Evolutionary conservation across 140 eudicot species (phyloP).

Genomic region (Stevia rebaudiana): DNA sequence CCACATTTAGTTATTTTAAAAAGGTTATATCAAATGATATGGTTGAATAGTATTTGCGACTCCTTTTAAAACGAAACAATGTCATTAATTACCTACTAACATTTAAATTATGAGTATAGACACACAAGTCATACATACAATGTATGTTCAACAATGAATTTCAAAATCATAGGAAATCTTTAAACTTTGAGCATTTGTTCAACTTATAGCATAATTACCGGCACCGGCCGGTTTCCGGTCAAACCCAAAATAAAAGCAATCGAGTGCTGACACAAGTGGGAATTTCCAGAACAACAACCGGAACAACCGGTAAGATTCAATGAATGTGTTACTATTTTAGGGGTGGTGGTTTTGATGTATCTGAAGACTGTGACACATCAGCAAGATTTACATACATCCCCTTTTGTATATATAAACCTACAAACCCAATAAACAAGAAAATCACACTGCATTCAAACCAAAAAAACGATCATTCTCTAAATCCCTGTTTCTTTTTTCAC

Average conservation of each 20-base stretch:
- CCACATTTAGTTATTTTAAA: too few species aligned
- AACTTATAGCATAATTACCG: not conserved
- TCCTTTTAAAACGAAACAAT: too few species aligned
- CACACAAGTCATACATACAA: slow-evolving; percentile 12
- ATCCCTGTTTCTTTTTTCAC: slow-evolving; percentile 4
- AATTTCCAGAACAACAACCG: too few species aligned
- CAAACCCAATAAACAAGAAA: slow-evolving; percentile 15
- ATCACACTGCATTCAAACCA: slow-evolving; percentile 4
- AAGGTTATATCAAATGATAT: too few species aligned
- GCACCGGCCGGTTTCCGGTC: not conserved
- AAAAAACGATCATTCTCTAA: not conserved
- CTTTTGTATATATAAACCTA: slow-evolving; percentile 21
- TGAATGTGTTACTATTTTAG: slow-evolving; percentile 28
- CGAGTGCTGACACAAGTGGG: not conserved
- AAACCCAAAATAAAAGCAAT: not conserved
- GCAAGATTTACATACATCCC: slow-evolving; percentile 33
- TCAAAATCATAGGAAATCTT: not conserved
- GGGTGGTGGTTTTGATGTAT: slow-evolving; percentile 33
- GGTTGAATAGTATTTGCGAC: too few species aligned
- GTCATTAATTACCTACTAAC: too few species aligned
- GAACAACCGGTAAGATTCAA: slow-evolving; percentile 31
- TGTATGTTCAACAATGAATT: slow-evolving; percentile 8
- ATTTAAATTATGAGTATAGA: too few species aligned
- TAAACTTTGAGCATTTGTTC: not conserved
- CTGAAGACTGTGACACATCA: slow-evolving; percentile 33